These are phyloP conservation scores for Saksenaea vasiformis DNA, from an alignment of 371 early-diverging fungal species.

Conservation along the genomic window DNA sequence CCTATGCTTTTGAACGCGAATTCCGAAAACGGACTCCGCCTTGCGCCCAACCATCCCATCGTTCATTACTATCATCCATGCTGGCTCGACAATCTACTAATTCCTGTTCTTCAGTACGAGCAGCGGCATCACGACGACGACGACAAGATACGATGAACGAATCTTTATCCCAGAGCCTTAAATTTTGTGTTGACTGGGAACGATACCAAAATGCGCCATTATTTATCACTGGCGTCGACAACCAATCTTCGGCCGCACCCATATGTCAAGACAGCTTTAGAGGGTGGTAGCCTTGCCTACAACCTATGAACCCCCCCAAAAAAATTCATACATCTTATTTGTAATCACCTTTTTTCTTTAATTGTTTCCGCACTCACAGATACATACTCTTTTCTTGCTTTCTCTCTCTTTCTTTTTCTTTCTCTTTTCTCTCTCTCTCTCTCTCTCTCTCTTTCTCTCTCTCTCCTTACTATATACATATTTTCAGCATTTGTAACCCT, in stretches of 20 bases:
- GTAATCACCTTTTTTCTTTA: neutral
- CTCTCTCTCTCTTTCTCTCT: neutral
- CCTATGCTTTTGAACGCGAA: conserved; percentile 9
- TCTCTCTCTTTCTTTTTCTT: conserved; percentile 3
- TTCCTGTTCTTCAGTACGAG: neutral
- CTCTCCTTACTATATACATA: neutral
- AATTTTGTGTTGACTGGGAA: conserved; percentile 26
- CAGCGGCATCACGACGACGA: conserved; percentile 8
- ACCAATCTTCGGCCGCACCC: conserved; percentile 17
- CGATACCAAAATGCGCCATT: conserved; percentile 16
- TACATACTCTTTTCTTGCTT: neutral
- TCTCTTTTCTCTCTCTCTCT: neutral
- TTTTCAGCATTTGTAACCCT: neutral
- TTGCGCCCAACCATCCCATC: neutral
- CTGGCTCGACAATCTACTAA: conserved; percentile 2
- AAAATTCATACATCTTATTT: neutral
- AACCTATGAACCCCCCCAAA: neutral
- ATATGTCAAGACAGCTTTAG: conserved; percentile 11
- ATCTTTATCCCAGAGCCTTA: conserved; percentile 18
- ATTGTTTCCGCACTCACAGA: neutral
- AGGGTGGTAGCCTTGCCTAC: conserved; percentile 5
- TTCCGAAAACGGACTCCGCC: conserved; percentile 4
- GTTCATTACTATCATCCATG: conserved; percentile 5
- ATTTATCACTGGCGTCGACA: conserved; percentile 10
- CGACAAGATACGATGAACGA: neutral